Percentiles rank a stretch among this genome's conserved stretches.
Evolutionary conservation across 1,284 basidiomycete genomes (phyloP).

Genomic region (Pterula multifida): DNA sequence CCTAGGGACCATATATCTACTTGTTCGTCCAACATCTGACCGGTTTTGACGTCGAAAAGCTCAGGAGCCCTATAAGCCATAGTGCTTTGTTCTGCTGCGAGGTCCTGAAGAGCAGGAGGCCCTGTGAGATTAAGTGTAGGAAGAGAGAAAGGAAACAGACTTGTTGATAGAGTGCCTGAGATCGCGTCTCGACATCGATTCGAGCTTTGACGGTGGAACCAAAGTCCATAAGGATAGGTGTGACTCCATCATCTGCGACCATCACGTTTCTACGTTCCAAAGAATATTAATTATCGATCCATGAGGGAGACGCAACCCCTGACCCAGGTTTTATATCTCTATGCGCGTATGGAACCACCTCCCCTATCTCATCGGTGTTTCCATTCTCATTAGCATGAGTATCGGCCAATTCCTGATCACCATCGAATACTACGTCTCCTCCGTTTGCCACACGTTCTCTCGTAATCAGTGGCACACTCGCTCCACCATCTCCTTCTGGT

Average conservation of each 20-base stretch:
- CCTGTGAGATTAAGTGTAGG: neutral
- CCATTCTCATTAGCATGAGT: constrained; percentile 20
- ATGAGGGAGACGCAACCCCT: constrained; percentile 16
- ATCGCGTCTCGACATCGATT: constrained; percentile 67
- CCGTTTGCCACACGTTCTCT: constrained; percentile 38
- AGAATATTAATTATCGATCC: constrained; percentile 1
- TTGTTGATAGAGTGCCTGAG: constrained; percentile 80
- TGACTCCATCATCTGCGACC: constrained; percentile 80
- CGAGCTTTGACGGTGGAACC: constrained; percentile 80
- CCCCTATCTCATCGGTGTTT: constrained; percentile 26
- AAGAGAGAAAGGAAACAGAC: constrained; percentile 20
- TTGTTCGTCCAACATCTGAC: constrained; percentile 77
- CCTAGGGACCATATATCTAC: constrained; percentile 96
- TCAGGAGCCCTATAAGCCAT: constrained; percentile 96
- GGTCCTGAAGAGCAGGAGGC: constrained; percentile 44
- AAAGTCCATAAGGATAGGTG: constrained; percentile 96
- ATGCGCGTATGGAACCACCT: constrained; percentile 86
- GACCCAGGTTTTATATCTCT: constrained; percentile 95
- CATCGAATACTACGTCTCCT: constrained; percentile 61
- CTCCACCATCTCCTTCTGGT: constrained; percentile 49
- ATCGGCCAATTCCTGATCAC: constrained; percentile 53
- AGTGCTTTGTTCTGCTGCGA: constrained; percentile 89
- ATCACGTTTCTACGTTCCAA: constrained; percentile 74
- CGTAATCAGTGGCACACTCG: constrained; percentile 36
- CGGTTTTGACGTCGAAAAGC: constrained; percentile 91